Evolutionary conservation across 306 rosid genomes (phyloP).

Genomic region (Myrica gale): DNA sequence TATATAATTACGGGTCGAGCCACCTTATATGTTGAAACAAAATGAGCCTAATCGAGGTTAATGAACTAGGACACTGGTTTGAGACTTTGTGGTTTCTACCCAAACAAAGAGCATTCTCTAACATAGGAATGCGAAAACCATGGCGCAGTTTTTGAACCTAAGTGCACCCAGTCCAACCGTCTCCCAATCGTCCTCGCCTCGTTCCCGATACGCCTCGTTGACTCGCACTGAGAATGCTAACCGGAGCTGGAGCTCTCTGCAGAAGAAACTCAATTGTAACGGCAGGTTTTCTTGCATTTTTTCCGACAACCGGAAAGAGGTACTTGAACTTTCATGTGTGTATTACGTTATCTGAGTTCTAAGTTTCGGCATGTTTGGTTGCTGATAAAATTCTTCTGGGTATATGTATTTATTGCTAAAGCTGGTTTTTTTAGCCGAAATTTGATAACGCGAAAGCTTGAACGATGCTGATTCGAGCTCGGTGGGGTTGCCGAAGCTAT

Average conservation of each 20-base stretch:
- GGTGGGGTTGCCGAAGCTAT: neutral
- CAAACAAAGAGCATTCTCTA: neutral
- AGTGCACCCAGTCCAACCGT: slow-evolving; percentile 34
- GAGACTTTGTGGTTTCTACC: neutral
- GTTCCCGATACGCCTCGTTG: slow-evolving; percentile 16
- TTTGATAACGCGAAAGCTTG: neutral
- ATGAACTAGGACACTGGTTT: too few relatives aligned
- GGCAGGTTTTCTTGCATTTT: slow-evolving; percentile 71
- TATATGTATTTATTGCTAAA: neutral
- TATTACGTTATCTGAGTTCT: neutral
- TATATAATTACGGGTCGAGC: too few relatives aligned
- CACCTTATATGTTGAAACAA: too few relatives aligned
- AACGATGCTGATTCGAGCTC: neutral
- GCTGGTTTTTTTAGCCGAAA: neutral
- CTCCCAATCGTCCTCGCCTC: slow-evolving; percentile 20
- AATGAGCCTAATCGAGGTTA: too few relatives aligned
- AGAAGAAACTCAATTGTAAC: slow-evolving; percentile 47
- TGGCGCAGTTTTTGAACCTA: slow-evolving; percentile 67
- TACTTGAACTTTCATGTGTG: neutral
- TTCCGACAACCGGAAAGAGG: slow-evolving; percentile 70
- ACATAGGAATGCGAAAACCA: slow-evolving; percentile 21
- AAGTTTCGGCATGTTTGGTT: neutral
- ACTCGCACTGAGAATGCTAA: slow-evolving; percentile 21
- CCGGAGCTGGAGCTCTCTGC: slow-evolving; percentile 49
- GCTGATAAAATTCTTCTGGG: neutral